phyloP scores from a whole-genome alignment of 192 early-diverging fungal species.

The Lobosporangium transversale region DNA sequence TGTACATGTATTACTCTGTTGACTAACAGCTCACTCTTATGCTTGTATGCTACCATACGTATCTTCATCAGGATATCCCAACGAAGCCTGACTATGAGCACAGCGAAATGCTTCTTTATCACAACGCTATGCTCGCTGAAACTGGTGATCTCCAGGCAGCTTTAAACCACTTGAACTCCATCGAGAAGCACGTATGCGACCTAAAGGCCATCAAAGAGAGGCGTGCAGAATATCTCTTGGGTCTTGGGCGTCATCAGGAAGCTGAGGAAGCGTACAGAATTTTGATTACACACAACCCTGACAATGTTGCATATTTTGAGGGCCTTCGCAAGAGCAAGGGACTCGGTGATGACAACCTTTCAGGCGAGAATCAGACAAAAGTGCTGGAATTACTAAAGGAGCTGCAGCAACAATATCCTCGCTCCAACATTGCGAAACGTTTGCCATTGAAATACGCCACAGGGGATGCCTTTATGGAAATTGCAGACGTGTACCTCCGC shows the following conservation, averaged over 20 bases:
- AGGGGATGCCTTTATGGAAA: slow-evolving; percentile 70
- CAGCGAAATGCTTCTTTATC: slow-evolving; percentile 88
- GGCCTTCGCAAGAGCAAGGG: slow-evolving; percentile 70
- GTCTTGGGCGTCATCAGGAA: slow-evolving; percentile 73
- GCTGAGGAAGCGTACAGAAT: slow-evolving; percentile 79
- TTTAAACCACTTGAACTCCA: slow-evolving; percentile 79
- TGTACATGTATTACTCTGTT: too few relatives aligned
- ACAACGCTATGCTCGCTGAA: slow-evolving; percentile 87
- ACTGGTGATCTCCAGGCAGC: slow-evolving; percentile 80
- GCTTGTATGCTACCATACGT: too few relatives aligned
- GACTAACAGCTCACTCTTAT: too few relatives aligned
- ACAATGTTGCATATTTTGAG: slow-evolving; percentile 76
- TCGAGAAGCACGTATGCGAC: slow-evolving; percentile 81
- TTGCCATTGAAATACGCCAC: slow-evolving; percentile 79
- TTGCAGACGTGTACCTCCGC: slow-evolving; percentile 75
- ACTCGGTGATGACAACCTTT: slow-evolving; percentile 48
- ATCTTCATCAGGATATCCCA: slow-evolving; percentile 52
- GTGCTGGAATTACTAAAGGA: slow-evolving; percentile 36
- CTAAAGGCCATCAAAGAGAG: slow-evolving; percentile 78
- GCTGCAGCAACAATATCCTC: slow-evolving; percentile 77
- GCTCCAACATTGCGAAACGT: slow-evolving; percentile 82
- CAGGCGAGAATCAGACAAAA: slow-evolving; percentile 44
- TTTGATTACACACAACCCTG: slow-evolving; percentile 85
- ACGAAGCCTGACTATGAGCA: slow-evolving; percentile 68
- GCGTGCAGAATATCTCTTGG: slow-evolving; percentile 74